Percentiles rank a stretch among this genome's conserved stretches.
Conservation (phyloP, 129 eudicot genomes). For the Dittrichia graveolens region DNA sequence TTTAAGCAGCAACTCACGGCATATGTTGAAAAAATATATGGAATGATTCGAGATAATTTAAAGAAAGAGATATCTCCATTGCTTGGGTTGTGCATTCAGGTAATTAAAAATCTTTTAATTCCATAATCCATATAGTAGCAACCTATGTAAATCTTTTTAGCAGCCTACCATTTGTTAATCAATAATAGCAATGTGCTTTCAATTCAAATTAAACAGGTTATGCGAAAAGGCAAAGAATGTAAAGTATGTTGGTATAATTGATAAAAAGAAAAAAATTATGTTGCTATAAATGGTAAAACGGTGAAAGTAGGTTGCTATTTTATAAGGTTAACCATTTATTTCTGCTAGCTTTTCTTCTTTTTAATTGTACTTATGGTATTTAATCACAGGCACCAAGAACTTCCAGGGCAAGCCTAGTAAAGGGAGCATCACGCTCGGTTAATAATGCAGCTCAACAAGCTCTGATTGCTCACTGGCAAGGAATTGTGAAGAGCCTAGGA, state of each 20-base stretch:
- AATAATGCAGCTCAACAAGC: slow-evolving; percentile 88
- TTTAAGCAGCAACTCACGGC: slow-evolving; percentile 99
- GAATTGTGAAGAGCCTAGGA: slow-evolving; percentile 84
- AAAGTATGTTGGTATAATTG: background rate
- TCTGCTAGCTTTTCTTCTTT: background rate
- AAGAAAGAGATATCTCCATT: slow-evolving; percentile 94
- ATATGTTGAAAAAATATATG: slow-evolving; percentile 90
- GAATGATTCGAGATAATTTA: slow-evolving; percentile 91
- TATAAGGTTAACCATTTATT: background rate
- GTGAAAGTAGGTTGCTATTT: background rate
- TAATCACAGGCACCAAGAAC: slow-evolving; percentile 91
- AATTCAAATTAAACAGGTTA: background rate
- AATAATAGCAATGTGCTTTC: background rate
- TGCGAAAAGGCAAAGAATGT: background rate
- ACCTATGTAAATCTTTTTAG: no score
- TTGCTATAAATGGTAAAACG: background rate
- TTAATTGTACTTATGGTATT: background rate
- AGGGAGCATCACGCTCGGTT: slow-evolving; percentile 91
- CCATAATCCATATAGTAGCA: background rate
- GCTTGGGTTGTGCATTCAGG: slow-evolving; percentile 61
- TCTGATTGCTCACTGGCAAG: slow-evolving; percentile 99
- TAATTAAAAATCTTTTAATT: slow-evolving; percentile 30
- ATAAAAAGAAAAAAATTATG: background rate
- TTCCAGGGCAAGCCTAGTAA: slow-evolving; percentile 97
- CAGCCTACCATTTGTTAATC: no score